Evolutionary conservation across 1,284 basidiomycete species (phyloP).

Genomic region (Malassezia obtusa): DNA sequence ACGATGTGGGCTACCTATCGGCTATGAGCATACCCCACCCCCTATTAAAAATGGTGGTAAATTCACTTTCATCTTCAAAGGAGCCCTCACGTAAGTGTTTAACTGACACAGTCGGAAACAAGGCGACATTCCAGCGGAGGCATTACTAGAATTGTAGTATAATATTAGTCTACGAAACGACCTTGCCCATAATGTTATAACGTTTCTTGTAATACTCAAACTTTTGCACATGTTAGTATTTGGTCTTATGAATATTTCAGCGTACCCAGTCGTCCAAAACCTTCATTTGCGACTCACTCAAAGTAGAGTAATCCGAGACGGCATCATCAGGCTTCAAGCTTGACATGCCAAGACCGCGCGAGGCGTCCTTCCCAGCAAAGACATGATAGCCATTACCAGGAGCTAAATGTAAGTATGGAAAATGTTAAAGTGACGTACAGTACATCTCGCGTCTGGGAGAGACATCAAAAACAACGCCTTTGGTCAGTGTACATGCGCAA

Average conservation of each 20-base stretch:
- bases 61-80: conserved; percentile 36
- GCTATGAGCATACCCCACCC: conserved; percentile 40
- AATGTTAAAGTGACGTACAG: conserved; percentile 53
- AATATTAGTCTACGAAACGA: conserved; percentile 15
- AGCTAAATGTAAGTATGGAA: conserved; percentile 6
- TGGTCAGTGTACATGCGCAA: neutral
- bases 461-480: conserved; percentile 72
- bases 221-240: conserved; percentile 14
- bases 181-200: conserved; percentile 46
- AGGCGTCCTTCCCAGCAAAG: conserved; percentile 74
- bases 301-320: conserved; percentile 69
- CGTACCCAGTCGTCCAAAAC: conserved; percentile 80
- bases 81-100: conserved; percentile 30
- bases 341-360: conserved; percentile 55
- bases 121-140: conserved; percentile 23
- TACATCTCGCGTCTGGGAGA: conserved; percentile 67
- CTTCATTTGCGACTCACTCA: conserved; percentile 67
- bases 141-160: conserved; percentile 12
- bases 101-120: conserved; percentile 21
- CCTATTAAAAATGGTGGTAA: conserved; percentile 39
- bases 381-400: conserved; percentile 48
- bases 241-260: conserved; percentile 2
- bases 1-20: conserved; percentile 33
- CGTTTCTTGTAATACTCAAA: conserved; percentile 44
- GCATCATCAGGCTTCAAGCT: conserved; percentile 80